Conservation (phyloP, 768 basidiomycete species). For the Suillus subalutaceus region DNA sequence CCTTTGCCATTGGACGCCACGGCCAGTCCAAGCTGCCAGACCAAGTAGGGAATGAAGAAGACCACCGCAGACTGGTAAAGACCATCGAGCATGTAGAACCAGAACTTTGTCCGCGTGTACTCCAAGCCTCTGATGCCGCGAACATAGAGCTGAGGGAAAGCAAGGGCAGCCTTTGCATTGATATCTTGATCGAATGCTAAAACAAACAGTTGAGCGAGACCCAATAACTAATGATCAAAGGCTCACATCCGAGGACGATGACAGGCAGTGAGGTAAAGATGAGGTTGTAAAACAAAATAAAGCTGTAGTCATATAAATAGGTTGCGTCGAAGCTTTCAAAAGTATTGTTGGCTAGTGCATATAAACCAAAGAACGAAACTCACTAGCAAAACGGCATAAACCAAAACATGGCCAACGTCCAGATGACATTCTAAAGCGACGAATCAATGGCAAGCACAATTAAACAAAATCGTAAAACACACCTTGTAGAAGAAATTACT, state of each 20-base stretch:
- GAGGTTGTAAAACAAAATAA: slow-evolving; percentile 89
- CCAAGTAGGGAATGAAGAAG: slow-evolving; percentile 83
- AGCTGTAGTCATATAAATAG: slow-evolving; percentile 93
- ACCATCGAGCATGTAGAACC: slow-evolving; percentile 94
- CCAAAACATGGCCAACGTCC: slow-evolving; percentile 95
- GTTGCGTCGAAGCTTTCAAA: slow-evolving; percentile 83
- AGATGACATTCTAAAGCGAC: slow-evolving; percentile 74
- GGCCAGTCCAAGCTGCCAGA: slow-evolving; percentile 66
- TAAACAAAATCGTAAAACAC: slow-evolving; percentile 20
- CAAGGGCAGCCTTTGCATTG: slow-evolving; percentile 84
- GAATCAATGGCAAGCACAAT: slow-evolving; percentile 12
- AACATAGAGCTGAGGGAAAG: slow-evolving; percentile 94
- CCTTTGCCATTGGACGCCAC: slow-evolving; percentile 78
- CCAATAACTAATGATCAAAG: slow-evolving; percentile 4
- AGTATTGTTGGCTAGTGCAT: slow-evolving; percentile 19
- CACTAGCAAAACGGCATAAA: slow-evolving; percentile 87
- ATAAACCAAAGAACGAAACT: slow-evolving; percentile 26
- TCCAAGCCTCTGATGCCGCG: slow-evolving; percentile 93
- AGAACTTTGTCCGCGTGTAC: slow-evolving; percentile 91
- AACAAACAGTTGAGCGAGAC: slow-evolving; percentile 7
- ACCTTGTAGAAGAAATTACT: slow-evolving; percentile 99
- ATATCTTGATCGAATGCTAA: slow-evolving; percentile 92
- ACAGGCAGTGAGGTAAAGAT: slow-evolving; percentile 95
- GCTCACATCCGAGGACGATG: slow-evolving; percentile 81
- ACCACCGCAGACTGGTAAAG: slow-evolving; percentile 89